Evolutionary conservation across 306 rosid genomes (phyloP).

Genomic region (Sophora flavescens): DNA sequence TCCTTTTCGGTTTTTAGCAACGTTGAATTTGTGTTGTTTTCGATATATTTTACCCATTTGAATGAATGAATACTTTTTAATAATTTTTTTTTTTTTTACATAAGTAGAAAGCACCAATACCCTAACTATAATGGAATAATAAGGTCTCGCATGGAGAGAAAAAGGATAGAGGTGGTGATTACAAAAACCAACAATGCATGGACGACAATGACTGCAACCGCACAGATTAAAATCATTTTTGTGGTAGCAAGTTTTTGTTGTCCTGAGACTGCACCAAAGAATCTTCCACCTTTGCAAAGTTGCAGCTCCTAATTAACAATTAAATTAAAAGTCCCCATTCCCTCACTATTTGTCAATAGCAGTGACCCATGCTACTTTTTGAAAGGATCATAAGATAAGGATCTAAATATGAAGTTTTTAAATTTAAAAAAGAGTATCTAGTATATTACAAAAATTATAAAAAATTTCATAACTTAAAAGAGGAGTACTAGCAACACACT

Average conservation of each 20-base stretch:
- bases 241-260: conserved; percentile 39
- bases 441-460: too few species aligned
- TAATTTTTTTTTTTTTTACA: too few species aligned
- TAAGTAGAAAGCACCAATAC: neutral
- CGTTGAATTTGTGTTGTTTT: too few species aligned
- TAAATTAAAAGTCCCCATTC: conserved; percentile 5
- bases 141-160: neutral
- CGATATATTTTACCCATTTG: too few species aligned
- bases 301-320: conserved; percentile 38
- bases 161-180: conserved; percentile 1
- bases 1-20: too few species aligned
- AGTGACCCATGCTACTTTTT: neutral
- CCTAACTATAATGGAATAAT: neutral
- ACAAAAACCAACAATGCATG: neutral
- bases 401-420: too few species aligned
- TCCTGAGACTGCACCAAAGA: conserved; percentile 39
- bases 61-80: too few species aligned
- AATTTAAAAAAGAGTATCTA: too few species aligned
- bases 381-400: neutral
- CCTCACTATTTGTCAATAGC: conserved; percentile 4
- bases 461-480: too few species aligned
- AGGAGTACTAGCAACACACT: too few species aligned
- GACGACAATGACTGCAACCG: conserved; percentile 10
- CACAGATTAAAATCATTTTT: conserved; percentile 24
- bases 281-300: conserved; percentile 39